Evolutionary conservation across 257 asterid species (phyloP), one percentile per base, ranked within the genome.

Genomic region (Solanum lignicaule): DNA sequence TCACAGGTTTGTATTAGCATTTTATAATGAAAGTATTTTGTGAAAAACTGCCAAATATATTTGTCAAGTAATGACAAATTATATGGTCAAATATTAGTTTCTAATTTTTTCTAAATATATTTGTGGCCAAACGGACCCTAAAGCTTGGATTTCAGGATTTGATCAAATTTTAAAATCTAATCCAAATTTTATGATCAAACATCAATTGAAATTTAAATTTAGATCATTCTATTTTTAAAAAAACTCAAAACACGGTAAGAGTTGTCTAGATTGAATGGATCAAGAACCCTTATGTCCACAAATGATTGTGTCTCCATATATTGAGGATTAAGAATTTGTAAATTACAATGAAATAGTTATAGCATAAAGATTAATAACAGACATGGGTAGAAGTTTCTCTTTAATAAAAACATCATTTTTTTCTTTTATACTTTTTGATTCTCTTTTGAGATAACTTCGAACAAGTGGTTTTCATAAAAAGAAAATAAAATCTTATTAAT

Each of bases 221-320:
- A 18, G 4, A 55, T 0, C 9, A 4, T 18, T 18, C 0, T 55
- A 18, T 2, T 6, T 7, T 55, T 6, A 0, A 0, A 0, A 2
- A 55, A 20, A 55, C 10, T 55, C 65, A 55, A 18, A 46, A 7
- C 0, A 55, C 4, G 9, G 1, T 18, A 52, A 52, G 4, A 18
- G 0, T 18, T 18, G 62, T 52, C 29, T 62, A n/a, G 15, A 23
- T 62, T 68, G 36, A 68, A 27, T 27, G 5, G 0, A 68, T 27
- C 2, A 7, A 68, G 5, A 66, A 68, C 21, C 5, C 3, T 68
- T 4, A 14, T 14, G 9, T 13, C 21, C 38, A 68, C 9, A 27
- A 29, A 68, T 29, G 5, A 29, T 27, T 6, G 74, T 27, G 5
- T 27, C 21, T 14, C 10, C 2, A 13, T 27, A 29, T 68, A 14